These are phyloP conservation scores for Xylaria cubensis DNA, from an alignment of 495 filamentous ascomycete species.

Conservation along the genomic window DNA sequence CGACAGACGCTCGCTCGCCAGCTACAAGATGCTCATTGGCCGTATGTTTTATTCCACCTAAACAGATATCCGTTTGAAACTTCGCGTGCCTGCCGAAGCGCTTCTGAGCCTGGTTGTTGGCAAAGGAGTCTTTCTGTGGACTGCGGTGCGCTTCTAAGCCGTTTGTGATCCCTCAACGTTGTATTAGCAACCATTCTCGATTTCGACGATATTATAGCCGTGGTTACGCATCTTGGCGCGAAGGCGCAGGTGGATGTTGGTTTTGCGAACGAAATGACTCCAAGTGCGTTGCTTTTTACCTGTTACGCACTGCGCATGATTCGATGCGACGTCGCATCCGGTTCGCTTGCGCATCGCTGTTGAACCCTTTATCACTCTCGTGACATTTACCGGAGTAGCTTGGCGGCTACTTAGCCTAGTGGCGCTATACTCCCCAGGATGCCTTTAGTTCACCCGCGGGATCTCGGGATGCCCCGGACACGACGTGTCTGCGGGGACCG, in stretches of 20 bases:
- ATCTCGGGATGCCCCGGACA: not conserved
- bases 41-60: not conserved
- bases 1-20: not conserved
- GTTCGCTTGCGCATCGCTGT: slow-evolving; percentile 57
- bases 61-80: not conserved
- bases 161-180: slow-evolving; percentile 56
- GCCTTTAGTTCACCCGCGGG: not conserved
- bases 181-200: slow-evolving; percentile 31
- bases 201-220: slow-evolving; percentile 52
- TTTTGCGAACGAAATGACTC: not conserved
- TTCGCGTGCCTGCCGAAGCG: not conserved
- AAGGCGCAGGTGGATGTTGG: slow-evolving; percentile 51
- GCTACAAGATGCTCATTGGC: not conserved
- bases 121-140: not conserved
- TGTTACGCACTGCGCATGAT: slow-evolving; percentile 53
- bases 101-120: not conserved
- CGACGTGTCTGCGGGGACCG: not conserved
- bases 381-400: not conserved
- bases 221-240: slow-evolving; percentile 63
- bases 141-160: slow-evolving; percentile 21
- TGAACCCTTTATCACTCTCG: slow-evolving; percentile 60
- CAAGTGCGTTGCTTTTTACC: slow-evolving; percentile 29
- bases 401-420: not conserved
- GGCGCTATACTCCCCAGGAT: not conserved
- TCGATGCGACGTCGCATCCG: slow-evolving; percentile 53